Evolutionary conservation across 2,329 filamentous ascomycete species (phyloP), one percentile per base, ranked within the genome.

Genomic region (Aspergillus uvarum): DNA sequence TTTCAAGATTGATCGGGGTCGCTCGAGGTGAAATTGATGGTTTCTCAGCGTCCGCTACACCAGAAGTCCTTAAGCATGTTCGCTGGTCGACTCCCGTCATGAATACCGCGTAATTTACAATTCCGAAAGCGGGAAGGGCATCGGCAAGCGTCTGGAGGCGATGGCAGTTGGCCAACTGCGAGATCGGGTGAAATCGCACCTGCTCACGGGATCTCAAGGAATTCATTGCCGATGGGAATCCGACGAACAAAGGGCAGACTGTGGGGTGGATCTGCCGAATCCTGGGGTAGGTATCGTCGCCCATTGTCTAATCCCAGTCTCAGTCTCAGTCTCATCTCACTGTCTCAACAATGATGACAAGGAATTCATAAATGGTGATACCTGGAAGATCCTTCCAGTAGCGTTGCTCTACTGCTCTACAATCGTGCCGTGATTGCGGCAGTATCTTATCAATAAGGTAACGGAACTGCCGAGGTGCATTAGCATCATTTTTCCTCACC

Each of bases 121-220:
- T 59, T 59, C 57, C 57, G 51, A 59, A 19, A 55, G 49, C 57
- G 57, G 57, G 51, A 51, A 10, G 32, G 24, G 42, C 51, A 22
- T 59, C 57, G 57, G 57, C 57, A 59, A 59, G 38, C 38, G 16
- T 7, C 26, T n/a, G 14, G 38, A 19, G 52, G 26, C 53, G 4
- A 21, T 42, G 51, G 51, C 51, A 52, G 51, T 42, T 52, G 19
- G 2, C 10, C 42, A 19, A 16, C 16, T 16, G 38, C 38, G 38
- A 44, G 14, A 21, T 48, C 53, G 53, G 53, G 44, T 48, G 44
- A 55, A 55, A 26, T 55, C 53, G 53, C 53, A 3, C 6, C 32
- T 35, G n/a, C 14, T 35, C 32, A 35, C 32, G 26, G 26, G 26
- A 29, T 29, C 26, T 29, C 26, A 29, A 29, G 26, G 26, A 10